A percentile compares a stretch with the other conserved stretches of the same genome.
Conservation (phyloP, 306 rosid genomes). For the Vigna mungo region DNA sequence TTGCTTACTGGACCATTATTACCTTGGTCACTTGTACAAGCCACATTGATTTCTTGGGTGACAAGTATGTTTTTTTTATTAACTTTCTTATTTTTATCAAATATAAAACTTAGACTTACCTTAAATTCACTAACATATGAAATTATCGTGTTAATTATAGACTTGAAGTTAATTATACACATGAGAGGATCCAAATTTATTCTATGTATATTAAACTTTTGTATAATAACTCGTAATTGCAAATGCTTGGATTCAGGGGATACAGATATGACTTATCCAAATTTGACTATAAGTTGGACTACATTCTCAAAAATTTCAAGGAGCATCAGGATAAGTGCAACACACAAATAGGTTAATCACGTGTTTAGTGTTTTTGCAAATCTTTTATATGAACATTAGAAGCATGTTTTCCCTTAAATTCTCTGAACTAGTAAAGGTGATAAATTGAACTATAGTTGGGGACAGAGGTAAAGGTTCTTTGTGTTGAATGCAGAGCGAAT, state of each 20-base stretch:
- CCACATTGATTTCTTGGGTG: slow-evolving; percentile 33
- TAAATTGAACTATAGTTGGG: not conserved
- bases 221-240: not conserved
- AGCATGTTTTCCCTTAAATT: not conserved
- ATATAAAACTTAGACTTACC: too few relatives aligned
- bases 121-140: too few relatives aligned
- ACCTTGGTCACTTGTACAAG: slow-evolving; percentile 41
- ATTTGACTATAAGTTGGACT: slow-evolving; percentile 35
- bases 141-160: not conserved
- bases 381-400: not conserved
- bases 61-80: slow-evolving; percentile 13
- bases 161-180: not conserved
- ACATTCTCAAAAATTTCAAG: slow-evolving; percentile 39
- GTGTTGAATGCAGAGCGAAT: not conserved
- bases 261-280: slow-evolving; percentile 24
- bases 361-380: not conserved
- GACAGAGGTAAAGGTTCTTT: not conserved
- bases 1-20: slow-evolving; percentile 43
- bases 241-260: slow-evolving; percentile 41
- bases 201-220: not conserved
- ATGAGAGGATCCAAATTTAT: not conserved
- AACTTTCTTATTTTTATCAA: too few relatives aligned
- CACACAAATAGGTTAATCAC: slow-evolving; percentile 37
- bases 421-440: slow-evolving; percentile 2
- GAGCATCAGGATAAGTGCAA: slow-evolving; percentile 37